A percentile compares a stretch with the other conserved stretches of the same genome.
These are phyloP conservation scores for Penicillium desertorum DNA, from an alignment of 495 filamentous ascomycete genomes.

Conservation along the genomic window DNA sequence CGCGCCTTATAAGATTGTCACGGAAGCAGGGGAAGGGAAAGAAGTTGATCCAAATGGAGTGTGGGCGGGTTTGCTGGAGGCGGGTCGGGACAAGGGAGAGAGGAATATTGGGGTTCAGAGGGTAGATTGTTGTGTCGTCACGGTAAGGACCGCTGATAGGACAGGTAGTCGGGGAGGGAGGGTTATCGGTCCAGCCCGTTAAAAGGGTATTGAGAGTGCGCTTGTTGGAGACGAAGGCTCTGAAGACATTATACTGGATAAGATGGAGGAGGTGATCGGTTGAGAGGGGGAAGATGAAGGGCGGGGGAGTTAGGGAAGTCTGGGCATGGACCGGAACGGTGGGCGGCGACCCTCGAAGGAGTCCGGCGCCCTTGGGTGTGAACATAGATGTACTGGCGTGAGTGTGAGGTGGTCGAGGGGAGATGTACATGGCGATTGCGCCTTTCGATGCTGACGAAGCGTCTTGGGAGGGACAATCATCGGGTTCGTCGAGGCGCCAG, in stretches of 20 bases:
- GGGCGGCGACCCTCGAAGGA: background rate
- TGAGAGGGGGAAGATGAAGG: conserved; percentile 15
- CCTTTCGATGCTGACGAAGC: background rate
- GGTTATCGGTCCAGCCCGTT: background rate
- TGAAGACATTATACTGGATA: conserved; percentile 60
- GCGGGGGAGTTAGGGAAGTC: background rate
- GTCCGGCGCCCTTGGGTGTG: background rate
- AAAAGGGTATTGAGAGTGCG: background rate
- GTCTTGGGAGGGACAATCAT: background rate
- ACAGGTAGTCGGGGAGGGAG: background rate
- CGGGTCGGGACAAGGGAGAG: conserved; percentile 10
- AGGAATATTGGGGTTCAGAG: conserved; percentile 8
- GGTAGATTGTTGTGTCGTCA: background rate
- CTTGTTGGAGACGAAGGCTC: conserved; percentile 47
- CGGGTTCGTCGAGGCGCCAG: conserved; percentile 1
- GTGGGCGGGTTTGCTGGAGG: conserved; percentile 13
- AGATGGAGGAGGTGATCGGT: conserved; percentile 26
- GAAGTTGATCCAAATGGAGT: conserved; percentile 23
- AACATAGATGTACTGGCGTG: background rate
- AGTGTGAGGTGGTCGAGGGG: background rate
- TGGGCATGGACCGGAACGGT: too few species aligned
- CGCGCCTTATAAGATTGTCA: conserved; percentile 23
- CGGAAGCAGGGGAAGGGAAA: conserved; percentile 22
- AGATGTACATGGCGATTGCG: too few species aligned
- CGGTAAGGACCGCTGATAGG: background rate